Percentiles rank a stretch among this genome's conserved stretches.
Conservation (phyloP, 805 yeast genomes). For the Priceomyces melissophilus region DNA sequence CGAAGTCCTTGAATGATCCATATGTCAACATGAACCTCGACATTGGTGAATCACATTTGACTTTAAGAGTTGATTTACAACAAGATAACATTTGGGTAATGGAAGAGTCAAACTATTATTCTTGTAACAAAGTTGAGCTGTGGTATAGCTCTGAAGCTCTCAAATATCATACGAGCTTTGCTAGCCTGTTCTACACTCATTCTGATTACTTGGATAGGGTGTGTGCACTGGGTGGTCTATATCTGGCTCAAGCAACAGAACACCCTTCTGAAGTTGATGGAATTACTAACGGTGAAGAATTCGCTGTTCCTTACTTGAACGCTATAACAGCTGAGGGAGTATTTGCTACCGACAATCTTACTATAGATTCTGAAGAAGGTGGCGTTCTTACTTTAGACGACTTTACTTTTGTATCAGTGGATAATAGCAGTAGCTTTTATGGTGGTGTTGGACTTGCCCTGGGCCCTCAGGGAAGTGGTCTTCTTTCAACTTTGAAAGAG, state of each 20-base stretch:
- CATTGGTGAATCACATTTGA: conserved; percentile 12
- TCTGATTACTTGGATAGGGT: conserved; percentile 18
- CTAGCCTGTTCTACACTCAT: conserved; percentile 16
- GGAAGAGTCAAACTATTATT: conserved; percentile 20
- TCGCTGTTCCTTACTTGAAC: conserved; percentile 27
- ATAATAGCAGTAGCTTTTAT: conserved; percentile 16
- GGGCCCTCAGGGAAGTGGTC: conserved; percentile 22
- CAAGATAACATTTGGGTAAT: conserved; percentile 41
- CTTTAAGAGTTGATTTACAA: conserved; percentile 27
- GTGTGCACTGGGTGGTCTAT: conserved; percentile 30
- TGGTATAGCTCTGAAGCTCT: conserved; percentile 18
- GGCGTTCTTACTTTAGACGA: conserved; percentile 12
- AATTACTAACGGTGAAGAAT: conserved; percentile 13
- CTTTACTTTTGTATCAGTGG: conserved; percentile 27
- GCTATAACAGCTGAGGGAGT: conserved; percentile 25
- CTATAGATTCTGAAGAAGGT: conserved; percentile 12
- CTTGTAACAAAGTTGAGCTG: conserved; percentile 19
- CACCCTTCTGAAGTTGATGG: conserved; percentile 8
- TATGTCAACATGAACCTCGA: conserved; percentile 16
- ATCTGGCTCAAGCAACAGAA: conserved; percentile 10
- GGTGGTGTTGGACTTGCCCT: conserved; percentile 40
- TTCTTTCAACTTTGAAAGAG: conserved; percentile 19
- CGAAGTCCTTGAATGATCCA: conserved; percentile 11
- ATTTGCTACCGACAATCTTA: conserved; percentile 21
- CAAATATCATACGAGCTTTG: conserved; percentile 1